Base-by-base conservation (phyloP, 345 rosid species). In the Salix koriyanagi region DNA sequence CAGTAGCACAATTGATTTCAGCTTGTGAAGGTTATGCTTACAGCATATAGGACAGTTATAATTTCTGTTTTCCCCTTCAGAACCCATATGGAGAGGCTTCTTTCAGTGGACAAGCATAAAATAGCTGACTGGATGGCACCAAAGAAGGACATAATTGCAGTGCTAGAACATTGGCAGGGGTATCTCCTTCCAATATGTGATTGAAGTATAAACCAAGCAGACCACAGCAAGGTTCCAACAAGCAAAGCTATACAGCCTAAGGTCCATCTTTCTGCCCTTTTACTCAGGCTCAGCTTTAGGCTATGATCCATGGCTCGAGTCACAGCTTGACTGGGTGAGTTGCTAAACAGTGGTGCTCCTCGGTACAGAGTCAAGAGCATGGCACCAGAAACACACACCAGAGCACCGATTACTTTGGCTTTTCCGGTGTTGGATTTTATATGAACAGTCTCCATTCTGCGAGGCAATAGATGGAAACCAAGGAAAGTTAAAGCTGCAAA, bases 131-230 rank as follows among this genome's bases (percentile, higher is more conserved):
- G 95, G 70, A 89, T 78, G 16, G 89, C 88, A 11, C 90, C 91
- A 16, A 89, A 89, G 81, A 88, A 86, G 72, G 91, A 81, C 86
- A 88, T 78, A 71, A 91, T 76, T 48, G 94, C 90, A 7, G 90
- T 88, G 87, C 90, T 85, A n/a, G 90, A 80, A 73, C 79, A 91
- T 74, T 86, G 84, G 79, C 84, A 88, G 30, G 92, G 91, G 75
- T 80, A 89, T 75, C 76, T 82, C 82, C 77, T 85, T 75, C 88
- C 86, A 39, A 91, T 84, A 4, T 75, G 61, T 50, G 91, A 80
- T 75, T 91, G 90, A 56, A 85, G 82, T 4, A 88, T 36, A 77
- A 88, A 91, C 91, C 91, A 91, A 12, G 89, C 84, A 50, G 91
- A 82, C 91, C 91, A 91, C 72, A 86, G 52, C n/a, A 88, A 13